Percentiles rank a stretch among this genome's conserved stretches.
phyloP scores from a whole-genome alignment of 176 grass and related monocot genomes.

The Aegilops speltoides region DNA sequence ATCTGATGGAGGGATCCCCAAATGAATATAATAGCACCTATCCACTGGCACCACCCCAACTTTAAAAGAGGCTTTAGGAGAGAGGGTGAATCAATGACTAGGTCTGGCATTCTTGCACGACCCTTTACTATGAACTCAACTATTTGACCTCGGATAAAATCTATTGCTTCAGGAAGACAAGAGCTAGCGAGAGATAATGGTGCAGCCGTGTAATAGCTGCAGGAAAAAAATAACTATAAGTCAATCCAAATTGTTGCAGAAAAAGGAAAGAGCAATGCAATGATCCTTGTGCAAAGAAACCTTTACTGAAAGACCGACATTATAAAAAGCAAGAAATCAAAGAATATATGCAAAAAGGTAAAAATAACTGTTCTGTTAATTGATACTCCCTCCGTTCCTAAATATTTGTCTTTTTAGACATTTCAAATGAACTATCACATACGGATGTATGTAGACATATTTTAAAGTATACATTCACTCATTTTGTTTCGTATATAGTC shows the following conservation, averaged over 20 bases:
- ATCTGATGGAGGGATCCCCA: slow-evolving; percentile 88
- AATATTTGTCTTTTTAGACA: too few species aligned
- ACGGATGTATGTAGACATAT: too few species aligned
- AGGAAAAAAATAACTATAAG: slow-evolving; percentile 1
- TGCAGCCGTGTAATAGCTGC: slow-evolving; percentile 66
- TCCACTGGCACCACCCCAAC: slow-evolving; percentile 70
- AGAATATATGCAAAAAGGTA: slow-evolving; percentile 2
- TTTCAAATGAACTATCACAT: too few species aligned
- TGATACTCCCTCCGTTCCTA: too few species aligned
- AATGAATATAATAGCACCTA: slow-evolving; percentile 71
- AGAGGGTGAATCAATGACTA: slow-evolving; percentile 52
- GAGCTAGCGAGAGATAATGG: slow-evolving; percentile 78
- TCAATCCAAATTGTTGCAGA: slow-evolving; percentile 20
- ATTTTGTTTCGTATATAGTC: too few species aligned
- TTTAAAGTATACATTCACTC: too few species aligned
- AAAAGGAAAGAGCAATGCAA: slow-evolving; percentile 5
- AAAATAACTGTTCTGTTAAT: background rate
- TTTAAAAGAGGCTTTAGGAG: slow-evolving; percentile 70
- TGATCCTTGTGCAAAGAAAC: background rate
- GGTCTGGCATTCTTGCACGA: slow-evolving; percentile 66
- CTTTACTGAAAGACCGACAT: slow-evolving; percentile 1
- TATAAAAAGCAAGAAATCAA: slow-evolving; percentile 11
- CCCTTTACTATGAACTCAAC: slow-evolving; percentile 84
- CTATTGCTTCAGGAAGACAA: slow-evolving; percentile 65
- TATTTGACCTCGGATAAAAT: slow-evolving; percentile 57